Percentiles rank a stretch among this genome's conserved stretches.
Evolutionary conservation across 1,139 yeast genomes (phyloP).

Genomic region (Groenewaldozyma auringiensis): DNA sequence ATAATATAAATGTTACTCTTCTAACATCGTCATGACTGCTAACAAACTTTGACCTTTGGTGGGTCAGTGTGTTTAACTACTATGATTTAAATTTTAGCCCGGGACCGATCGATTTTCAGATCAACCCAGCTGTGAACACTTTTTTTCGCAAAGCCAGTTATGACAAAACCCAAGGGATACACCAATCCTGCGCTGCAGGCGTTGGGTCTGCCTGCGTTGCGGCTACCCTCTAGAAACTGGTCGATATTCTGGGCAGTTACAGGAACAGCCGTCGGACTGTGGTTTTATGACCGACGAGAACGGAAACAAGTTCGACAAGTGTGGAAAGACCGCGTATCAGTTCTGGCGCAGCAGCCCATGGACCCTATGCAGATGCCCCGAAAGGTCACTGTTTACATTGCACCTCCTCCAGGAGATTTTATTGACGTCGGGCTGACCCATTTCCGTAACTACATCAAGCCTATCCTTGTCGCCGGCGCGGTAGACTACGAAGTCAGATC

Average conservation of each 20-base stretch:
- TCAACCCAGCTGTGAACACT: too few species aligned
- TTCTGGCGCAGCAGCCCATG: slow-evolving; percentile 40
- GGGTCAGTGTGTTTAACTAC: too few species aligned
- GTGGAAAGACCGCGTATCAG: slow-evolving; percentile 58
- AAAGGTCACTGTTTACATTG: slow-evolving; percentile 71
- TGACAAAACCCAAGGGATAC: slow-evolving; percentile 41
- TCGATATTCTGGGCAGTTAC: slow-evolving; percentile 74
- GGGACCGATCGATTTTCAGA: too few species aligned
- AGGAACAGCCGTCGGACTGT: slow-evolving; percentile 60
- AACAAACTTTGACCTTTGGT: too few species aligned
- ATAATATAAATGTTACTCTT: too few species aligned
- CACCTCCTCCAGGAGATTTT: slow-evolving; percentile 95
- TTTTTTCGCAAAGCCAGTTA: slow-evolving; percentile 3
- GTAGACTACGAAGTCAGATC: slow-evolving; percentile 73
- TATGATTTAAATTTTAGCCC: too few species aligned
- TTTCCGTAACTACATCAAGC: slow-evolving; percentile 78
- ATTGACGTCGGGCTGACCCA: slow-evolving; percentile 66
- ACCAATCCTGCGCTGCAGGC: slow-evolving; percentile 81
- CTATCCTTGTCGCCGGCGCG: slow-evolving; percentile 78
- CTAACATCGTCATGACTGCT: too few species aligned
- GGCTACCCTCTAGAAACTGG: slow-evolving; percentile 91
- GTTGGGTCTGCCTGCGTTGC: slow-evolving; percentile 74
- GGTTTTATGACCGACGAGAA: slow-evolving; percentile 68
- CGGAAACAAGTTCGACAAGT: slow-evolving; percentile 57
- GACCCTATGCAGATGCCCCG: slow-evolving; percentile 55